A percentile compares a stretch with the other conserved stretches of the same genome.
phyloP scores from a whole-genome alignment of 2,329 filamentous ascomycete genomes.

The Plenodomus biglobosus region DNA sequence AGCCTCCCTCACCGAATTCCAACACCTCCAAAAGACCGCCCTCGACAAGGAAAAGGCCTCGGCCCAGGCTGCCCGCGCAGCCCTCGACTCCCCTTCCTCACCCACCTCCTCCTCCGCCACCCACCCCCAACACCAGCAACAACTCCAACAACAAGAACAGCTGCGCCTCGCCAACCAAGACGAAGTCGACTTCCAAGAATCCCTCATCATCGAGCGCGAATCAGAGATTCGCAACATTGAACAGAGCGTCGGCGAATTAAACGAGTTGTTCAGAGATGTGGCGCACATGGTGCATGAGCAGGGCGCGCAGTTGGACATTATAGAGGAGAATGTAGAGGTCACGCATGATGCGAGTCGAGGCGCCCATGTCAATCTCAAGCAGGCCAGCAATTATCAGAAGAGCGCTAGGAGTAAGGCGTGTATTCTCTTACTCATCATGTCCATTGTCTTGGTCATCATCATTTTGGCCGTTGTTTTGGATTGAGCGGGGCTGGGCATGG shows the following conservation, averaged over 20 bases:
- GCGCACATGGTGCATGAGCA: conserved; percentile 96
- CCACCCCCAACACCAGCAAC: conserved; percentile 57
- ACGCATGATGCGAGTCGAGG: conserved; percentile 79
- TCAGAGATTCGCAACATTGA: conserved; percentile 97
- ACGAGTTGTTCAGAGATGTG: conserved; percentile 97
- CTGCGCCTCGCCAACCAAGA: conserved; percentile 83
- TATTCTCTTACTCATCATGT: conserved; percentile 83
- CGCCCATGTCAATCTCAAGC: conserved; percentile 81
- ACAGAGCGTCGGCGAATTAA: conserved; percentile 91
- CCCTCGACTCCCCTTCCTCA: conserved; percentile 63
- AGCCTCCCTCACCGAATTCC: conserved; percentile 84
- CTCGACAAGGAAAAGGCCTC: conserved; percentile 91
- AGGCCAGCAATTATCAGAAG: conserved; percentile 90
- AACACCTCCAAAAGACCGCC: conserved; percentile 83
- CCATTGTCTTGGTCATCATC: conserved; percentile 85
- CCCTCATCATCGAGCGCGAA: conserved; percentile 92
- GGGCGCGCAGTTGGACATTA: conserved; percentile 82
- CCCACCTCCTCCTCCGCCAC: conserved; percentile 44
- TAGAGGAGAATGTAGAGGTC: conserved; percentile 83
- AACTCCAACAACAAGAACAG: conserved; percentile 68
- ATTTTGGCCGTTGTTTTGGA: conserved; percentile 82
- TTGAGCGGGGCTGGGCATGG: conserved; percentile 38
- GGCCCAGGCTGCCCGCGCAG: conserved; percentile 77
- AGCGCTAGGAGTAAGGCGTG: conserved; percentile 93
- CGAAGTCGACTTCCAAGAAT: conserved; percentile 97